Evolutionary conservation across 2,329 filamentous ascomycete genomes (phyloP), one percentile per base, ranked within the genome.

Genomic region (Aspergillus fischeri): DNA sequence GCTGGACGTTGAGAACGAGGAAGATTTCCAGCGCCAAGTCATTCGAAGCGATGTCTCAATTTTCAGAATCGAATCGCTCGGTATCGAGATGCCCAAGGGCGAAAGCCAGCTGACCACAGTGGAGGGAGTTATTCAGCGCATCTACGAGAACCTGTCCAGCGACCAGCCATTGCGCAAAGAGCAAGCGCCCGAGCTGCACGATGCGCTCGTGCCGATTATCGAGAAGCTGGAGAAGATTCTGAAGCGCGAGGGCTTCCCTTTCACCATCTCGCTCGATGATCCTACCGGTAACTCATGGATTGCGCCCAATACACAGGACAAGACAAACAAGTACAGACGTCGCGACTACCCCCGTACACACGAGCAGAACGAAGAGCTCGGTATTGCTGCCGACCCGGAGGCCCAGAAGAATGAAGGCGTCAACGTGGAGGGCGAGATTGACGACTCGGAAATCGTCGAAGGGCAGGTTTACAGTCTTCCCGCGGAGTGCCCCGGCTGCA

Each of bases 281-380:
- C 89, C 91, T 2, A 90, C 92, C 0, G 94, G 94, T 54, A 99
- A 99, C 81, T 96, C 92, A 2, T 97, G 92, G 83, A 96, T 99
- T 67, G 89, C 95, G 50, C 94, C 94, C 14, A 89, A 92, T 63
- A 84, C 90, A 60, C 67, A 76, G 28, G 83, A 87, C 60, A 87
- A 86, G 61, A 88, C 91, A n/a, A 89, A 90, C 65, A 97, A 97
- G 77, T 97, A 92, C 85, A 85, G 86, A 63, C 91, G 93, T 73
- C 83, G 85, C 59, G 91, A 97, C 69, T 99, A 94, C 71, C 76
- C 86, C 54, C 87, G 94, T 58, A 93, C 89, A 1, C 78, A 86
- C 1, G 90, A 91, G 69, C 93, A 97, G 74, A 99, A 99, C 70
- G 89, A 87, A 55, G 83, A 85, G 20, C 85, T 99, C 6, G 93